Evolutionary conservation across 2,329 filamentous ascomycete species (phyloP).

Genomic region (Amylocarpus encephaloides): DNA sequence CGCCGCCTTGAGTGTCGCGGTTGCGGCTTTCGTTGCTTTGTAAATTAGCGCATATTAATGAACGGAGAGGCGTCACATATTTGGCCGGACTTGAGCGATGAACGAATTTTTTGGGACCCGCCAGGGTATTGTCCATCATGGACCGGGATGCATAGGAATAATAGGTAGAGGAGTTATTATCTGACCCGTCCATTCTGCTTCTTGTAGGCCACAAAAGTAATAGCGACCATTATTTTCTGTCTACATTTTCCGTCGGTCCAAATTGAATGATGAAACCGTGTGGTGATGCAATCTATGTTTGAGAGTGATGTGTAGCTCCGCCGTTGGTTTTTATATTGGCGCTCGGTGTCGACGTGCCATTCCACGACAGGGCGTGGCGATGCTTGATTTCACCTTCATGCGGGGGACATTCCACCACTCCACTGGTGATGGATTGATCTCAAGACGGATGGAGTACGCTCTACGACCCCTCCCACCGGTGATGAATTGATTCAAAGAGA

Average conservation of each 20-base stretch:
- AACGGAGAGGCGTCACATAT: neutral
- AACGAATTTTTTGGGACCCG: neutral
- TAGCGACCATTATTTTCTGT: neutral
- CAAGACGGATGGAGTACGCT: too few species aligned
- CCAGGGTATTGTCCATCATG: neutral
- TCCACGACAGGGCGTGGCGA: too few species aligned
- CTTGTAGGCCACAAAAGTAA: neutral
- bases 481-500: too few species aligned
- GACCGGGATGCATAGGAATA: neutral
- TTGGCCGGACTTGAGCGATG: neutral
- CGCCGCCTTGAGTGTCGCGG: constrained; percentile 16
- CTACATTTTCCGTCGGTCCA: neutral
- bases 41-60: constrained; percentile 16
- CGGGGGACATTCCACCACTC: too few species aligned
- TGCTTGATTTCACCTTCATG: too few species aligned
- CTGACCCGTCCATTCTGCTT: neutral
- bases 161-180: constrained; percentile 7
- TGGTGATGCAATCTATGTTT: too few species aligned
- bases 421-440: too few species aligned
- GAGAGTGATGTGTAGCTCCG: too few species aligned
- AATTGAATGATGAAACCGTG: neutral
- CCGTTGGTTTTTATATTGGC: too few species aligned
- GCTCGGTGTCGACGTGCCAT: too few species aligned
- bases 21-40: constrained; percentile 21
- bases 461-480: too few species aligned